Percentiles rank a stretch among this genome's conserved stretches.
Evolutionary conservation across 306 rosid genomes (phyloP).

Genomic region (Lupinus albus): DNA sequence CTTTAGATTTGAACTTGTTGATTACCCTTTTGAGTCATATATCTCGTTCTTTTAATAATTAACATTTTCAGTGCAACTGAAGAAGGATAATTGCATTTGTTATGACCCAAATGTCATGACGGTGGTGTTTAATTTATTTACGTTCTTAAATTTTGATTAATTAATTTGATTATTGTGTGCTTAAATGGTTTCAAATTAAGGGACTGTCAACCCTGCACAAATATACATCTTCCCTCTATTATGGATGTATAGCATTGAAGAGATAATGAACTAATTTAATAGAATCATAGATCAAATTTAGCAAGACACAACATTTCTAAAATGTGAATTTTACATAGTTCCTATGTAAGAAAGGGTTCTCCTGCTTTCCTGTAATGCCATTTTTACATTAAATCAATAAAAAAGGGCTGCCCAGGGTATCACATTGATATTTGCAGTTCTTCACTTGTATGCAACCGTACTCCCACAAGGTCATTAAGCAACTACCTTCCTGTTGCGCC

Average conservation of each 20-base stretch:
- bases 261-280: no score
- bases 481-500: no score
- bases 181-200: constrained; percentile 7
- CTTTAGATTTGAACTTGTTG: constrained; percentile 13
- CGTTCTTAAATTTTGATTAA: constrained; percentile 1
- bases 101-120: constrained; percentile 5
- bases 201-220: not conserved
- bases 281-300: not conserved
- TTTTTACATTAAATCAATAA: constrained; percentile 17
- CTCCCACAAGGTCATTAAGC: no score
- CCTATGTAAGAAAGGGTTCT: not conserved
- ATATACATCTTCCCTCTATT: no score
- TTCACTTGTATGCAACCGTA: no score
- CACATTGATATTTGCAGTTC: no score
- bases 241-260: no score
- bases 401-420: no score
- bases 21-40: constrained; percentile 20
- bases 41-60: constrained; percentile 1
- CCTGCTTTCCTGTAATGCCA: constrained; percentile 7
- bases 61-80: not conserved
- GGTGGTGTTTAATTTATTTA: not conserved
- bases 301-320: constrained; percentile 14
- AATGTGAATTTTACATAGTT: constrained; percentile 14
- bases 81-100: constrained; percentile 11
- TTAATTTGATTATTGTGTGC: constrained; percentile 1